Percentiles rank a stretch among this genome's conserved stretches.
phyloP scores from a whole-genome alignment of 257 asterid genomes.

The Petunia axillaris region DNA sequence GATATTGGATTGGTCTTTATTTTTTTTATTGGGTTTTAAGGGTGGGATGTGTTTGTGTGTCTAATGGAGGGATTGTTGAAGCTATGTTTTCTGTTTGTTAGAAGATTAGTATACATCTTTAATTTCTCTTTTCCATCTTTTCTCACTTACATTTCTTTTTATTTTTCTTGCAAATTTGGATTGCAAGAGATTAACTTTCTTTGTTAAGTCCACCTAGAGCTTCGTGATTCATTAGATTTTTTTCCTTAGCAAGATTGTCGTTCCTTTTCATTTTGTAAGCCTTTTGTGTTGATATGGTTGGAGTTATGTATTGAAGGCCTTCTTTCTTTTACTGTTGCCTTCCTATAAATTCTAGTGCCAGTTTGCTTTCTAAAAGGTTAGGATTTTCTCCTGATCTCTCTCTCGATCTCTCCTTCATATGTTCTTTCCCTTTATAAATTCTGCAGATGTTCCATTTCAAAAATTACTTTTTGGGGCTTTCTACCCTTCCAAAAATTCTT shows the following conservation, averaged over 20 bases:
- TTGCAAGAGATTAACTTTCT: not conserved
- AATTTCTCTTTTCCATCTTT: no score
- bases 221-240: not conserved
- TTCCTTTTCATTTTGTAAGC: constrained; percentile 1
- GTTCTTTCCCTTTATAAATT: not conserved
- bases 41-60: constrained; percentile 7
- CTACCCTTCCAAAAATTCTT: not conserved
- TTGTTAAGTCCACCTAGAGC: not conserved
- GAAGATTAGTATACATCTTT: not conserved
- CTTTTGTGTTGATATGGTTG: not conserved
- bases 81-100: not conserved
- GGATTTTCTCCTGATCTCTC: not conserved
- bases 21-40: not conserved
- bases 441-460: not conserved
- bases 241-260: not conserved
- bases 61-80: not conserved
- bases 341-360: constrained; percentile 11
- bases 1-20: not conserved
- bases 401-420: not conserved
- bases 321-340: not conserved
- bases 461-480: not conserved
- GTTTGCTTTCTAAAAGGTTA: constrained; percentile 5
- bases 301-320: not conserved
- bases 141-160: not conserved
- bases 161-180: not conserved